phyloP scores from a whole-genome alignment of 805 yeast species.

The Monosporozyma yasuniensis region DNA sequence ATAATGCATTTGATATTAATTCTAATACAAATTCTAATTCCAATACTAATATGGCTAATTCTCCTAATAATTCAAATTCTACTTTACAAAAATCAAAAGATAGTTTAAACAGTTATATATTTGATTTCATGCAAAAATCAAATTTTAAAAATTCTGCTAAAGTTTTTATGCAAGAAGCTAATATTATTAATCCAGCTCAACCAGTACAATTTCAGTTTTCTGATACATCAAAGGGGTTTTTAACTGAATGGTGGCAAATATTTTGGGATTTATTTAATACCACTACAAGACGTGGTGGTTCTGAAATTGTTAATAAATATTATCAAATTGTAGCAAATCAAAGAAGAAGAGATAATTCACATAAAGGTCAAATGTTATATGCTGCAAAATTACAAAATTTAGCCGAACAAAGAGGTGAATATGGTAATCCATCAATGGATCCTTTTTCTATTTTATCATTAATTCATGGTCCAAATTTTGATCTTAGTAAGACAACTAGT shows the following conservation, averaged over 20 bases:
- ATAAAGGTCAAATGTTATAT: conserved; percentile 35
- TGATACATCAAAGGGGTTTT: conserved; percentile 81
- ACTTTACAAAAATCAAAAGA: conserved; percentile 1
- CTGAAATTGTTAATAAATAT: conserved; percentile 59
- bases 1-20: background rate
- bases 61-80: background rate
- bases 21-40: background rate
- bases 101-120: conserved; percentile 59
- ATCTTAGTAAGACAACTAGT: background rate
- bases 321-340: conserved; percentile 51
- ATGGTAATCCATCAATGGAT: conserved; percentile 27
- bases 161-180: conserved; percentile 68
- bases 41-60: background rate
- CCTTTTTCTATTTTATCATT: conserved; percentile 7
- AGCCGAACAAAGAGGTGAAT: conserved; percentile 32
- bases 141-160: conserved; percentile 63
- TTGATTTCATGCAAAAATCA: conserved; percentile 74
- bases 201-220: conserved; percentile 7
- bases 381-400: conserved; percentile 39
- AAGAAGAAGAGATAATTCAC: conserved; percentile 50
- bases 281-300: conserved; percentile 54
- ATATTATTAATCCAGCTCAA: conserved; percentile 35
- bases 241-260: conserved; percentile 92
- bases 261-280: conserved; percentile 92
- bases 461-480: background rate